These are phyloP conservation scores for Fomitiporia mediterranea DNA, from an alignment of 1,284 basidiomycete genomes.

Conservation along the genomic window DNA sequence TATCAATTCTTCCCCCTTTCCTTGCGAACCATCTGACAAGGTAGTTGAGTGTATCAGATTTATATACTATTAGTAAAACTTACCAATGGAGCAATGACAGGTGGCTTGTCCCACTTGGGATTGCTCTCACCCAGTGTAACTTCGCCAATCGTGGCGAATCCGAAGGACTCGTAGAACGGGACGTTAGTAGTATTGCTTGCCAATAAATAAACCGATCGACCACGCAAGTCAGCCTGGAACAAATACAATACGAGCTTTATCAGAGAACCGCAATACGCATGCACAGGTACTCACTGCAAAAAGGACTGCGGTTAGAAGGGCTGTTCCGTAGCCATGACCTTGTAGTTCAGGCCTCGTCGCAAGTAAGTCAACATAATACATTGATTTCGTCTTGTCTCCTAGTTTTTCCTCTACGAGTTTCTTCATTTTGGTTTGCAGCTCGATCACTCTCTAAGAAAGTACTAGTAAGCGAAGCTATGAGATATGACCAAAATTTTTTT, in stretches of 20 bases:
- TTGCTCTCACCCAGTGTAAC: constrained; percentile 22
- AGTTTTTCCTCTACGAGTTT: constrained; percentile 5
- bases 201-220: constrained; percentile 20
- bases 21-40: constrained; percentile 14
- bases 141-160: constrained; percentile 18
- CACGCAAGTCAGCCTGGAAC: constrained; percentile 22
- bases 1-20: neutral
- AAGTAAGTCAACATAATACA: constrained; percentile 17
- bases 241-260: neutral
- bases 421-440: neutral
- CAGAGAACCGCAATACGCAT: neutral
- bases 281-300: neutral
- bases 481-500: neutral
- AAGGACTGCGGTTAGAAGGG: constrained; percentile 14
- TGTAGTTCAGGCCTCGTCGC: constrained; percentile 20
- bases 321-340: constrained; percentile 21
- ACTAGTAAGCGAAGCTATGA: neutral
- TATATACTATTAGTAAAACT: constrained; percentile 6
- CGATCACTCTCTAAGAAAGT: constrained; percentile 2
- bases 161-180: constrained; percentile 24
- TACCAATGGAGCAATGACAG: constrained; percentile 23
- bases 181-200: constrained; percentile 24
- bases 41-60: neutral
- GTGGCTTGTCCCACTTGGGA: constrained; percentile 23
- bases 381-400: constrained; percentile 10